Percentiles rank a stretch among this genome's conserved stretches.
These are phyloP conservation scores for Trifolium dubium DNA, from an alignment of 306 rosid species.

Conservation along the genomic window DNA sequence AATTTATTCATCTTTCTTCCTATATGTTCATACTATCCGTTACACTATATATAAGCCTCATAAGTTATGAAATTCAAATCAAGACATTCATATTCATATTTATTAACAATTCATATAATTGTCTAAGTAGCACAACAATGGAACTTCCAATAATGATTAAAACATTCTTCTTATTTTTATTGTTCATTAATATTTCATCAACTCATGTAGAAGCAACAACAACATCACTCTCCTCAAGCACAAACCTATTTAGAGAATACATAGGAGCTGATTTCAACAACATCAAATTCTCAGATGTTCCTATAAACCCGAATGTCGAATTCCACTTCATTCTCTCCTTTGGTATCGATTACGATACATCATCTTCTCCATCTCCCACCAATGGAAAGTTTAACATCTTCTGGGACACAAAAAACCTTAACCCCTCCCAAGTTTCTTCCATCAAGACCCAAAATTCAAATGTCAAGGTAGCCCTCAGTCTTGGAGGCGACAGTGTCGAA, in stretches of 20 bases:
- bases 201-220: slow-evolving; percentile 36
- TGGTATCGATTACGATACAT: slow-evolving; percentile 71
- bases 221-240: slow-evolving; percentile 16
- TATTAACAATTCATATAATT: background rate
- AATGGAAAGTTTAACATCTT: slow-evolving; percentile 70
- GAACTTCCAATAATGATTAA: slow-evolving; percentile 12
- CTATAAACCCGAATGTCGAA: slow-evolving; percentile 58
- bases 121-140: slow-evolving; percentile 35
- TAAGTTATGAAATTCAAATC: background rate
- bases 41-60: background rate
- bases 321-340: slow-evolving; percentile 86
- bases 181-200: slow-evolving; percentile 4
- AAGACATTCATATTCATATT: background rate
- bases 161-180: slow-evolving; percentile 40
- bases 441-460: slow-evolving; percentile 60
- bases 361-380: slow-evolving; percentile 63
- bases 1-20: background rate
- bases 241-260: slow-evolving; percentile 70
- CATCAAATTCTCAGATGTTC: slow-evolving; percentile 71
- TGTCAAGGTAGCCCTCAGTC: slow-evolving; percentile 73
- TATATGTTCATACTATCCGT: background rate
- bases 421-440: slow-evolving; percentile 68
- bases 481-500: slow-evolving; percentile 68
- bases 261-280: slow-evolving; percentile 77
- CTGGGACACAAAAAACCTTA: slow-evolving; percentile 70